phyloP scores from a whole-genome alignment of 2,329 filamentous ascomycete genomes.

The Sarocladium brachiariae region DNA sequence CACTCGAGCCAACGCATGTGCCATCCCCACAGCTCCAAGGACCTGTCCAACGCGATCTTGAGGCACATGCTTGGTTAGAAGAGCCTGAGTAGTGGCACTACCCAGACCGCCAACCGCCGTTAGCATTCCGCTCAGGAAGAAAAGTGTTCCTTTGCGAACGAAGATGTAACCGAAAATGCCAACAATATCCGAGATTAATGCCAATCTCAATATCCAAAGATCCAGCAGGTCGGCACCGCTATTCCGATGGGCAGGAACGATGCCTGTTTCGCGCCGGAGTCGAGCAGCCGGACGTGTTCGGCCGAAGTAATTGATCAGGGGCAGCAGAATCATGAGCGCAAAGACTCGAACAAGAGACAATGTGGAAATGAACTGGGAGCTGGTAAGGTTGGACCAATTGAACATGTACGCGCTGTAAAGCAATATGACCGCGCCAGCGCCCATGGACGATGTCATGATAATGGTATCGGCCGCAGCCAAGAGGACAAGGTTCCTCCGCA shows the following conservation, averaged over 20 bases:
- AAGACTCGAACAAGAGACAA: conserved; percentile 71
- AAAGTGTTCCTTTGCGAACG: conserved; percentile 52
- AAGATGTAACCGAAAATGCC: conserved; percentile 72
- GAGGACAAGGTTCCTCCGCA: conserved; percentile 76
- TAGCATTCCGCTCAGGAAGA: conserved; percentile 65
- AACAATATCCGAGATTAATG: conserved; percentile 67
- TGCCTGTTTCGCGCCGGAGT: conserved; percentile 29
- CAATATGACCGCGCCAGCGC: conserved; percentile 71
- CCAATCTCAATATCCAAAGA: conserved; percentile 65
- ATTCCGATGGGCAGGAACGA: conserved; percentile 38
- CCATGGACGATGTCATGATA: conserved; percentile 75
- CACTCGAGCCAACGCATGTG: conserved; percentile 77
- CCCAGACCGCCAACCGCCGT: conserved; percentile 78
- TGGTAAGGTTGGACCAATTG: conserved; percentile 74
- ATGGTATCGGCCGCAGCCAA: conserved; percentile 76
- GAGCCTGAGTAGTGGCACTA: conserved; percentile 74
- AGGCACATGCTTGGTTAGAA: conserved; percentile 86
- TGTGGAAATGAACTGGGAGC: conserved; percentile 73
- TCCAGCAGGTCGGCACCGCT: conserved; percentile 73
- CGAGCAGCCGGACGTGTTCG: conserved; percentile 47
- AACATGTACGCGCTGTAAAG: conserved; percentile 79
- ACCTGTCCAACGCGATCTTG: conserved; percentile 74
- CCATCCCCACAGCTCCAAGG: conserved; percentile 78
- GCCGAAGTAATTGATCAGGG: conserved; percentile 68
- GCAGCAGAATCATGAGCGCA: conserved; percentile 68